Base-by-base conservation (phyloP, 129 eudicot genomes). In the Tagetes patula region DNA sequence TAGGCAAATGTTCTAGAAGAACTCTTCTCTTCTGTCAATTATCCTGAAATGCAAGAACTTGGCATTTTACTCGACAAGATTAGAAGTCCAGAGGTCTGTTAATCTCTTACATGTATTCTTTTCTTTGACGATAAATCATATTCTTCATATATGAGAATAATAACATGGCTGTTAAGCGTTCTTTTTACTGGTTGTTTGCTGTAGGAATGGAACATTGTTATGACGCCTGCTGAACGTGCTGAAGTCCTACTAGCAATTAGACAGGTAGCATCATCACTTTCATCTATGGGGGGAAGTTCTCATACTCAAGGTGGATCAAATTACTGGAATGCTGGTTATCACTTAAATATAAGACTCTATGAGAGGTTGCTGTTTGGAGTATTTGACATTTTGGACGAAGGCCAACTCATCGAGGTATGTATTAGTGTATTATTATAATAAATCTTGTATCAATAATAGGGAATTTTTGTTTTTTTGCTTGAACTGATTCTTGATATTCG, bases 331-430 rank as follows among this genome's bases (percentile, higher is more conserved):
- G 62, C 86, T 81, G 84, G 93, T 69, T 88, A 94, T 82, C 97
- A 86, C 71, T 81, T 94, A 65, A 84, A 88, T 52, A 72, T 88
- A 58, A 85, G 97, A 59, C 91, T 94, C 50, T 94, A 94, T 74
- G 97, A 88, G 85, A 94, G 84, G 76, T 80, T 94, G 70, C 86
- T 94, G 34, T 86, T 78, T 72, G 85, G 93, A 47, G 77, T 94
- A 58, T 94, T 94, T 80, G 99, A 94, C 75, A 86, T 85, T 77
- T 79, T 94, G 78, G 99, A 94, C 55, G 99, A 94, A 75, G 88
- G 93, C 59, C 92, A 90, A 56, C 84, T 94, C 55, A 75, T 94
- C 39, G 91, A 84, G 96, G 98, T 92, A 39, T 27, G 8, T 38
- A 3, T 61, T 79, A 48, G 31, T 72, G 49, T 72, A 41, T 37